A percentile compares a stretch with the other conserved stretches of the same genome.
phyloP scores from a whole-genome alignment of 768 basidiomycete species.

The Symmetrospora coprosmae region DNA sequence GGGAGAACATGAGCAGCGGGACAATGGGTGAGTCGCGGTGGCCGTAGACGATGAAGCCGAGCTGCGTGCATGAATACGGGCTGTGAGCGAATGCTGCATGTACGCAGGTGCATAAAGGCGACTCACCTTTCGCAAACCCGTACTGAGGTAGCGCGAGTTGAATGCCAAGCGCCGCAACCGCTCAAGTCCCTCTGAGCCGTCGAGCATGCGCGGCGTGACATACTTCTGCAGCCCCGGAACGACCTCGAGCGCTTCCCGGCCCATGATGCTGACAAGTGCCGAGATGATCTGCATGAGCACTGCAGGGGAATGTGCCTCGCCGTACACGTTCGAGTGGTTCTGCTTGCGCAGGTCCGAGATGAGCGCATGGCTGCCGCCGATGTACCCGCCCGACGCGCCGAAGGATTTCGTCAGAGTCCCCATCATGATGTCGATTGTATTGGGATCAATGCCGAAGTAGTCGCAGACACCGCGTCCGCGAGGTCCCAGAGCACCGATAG shows the following conservation, averaged over 20 bases:
- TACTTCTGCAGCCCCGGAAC: constrained; percentile 33
- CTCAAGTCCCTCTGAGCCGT: constrained; percentile 67
- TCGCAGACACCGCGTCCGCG: constrained; percentile 88
- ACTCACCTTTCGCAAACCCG: constrained; percentile 52
- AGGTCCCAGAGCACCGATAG: constrained; percentile 86
- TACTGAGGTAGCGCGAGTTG: constrained; percentile 82
- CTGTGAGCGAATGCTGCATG: neutral
- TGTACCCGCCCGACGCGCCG: constrained; percentile 86
- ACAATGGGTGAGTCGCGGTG: constrained; percentile 83
- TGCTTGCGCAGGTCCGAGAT: constrained; percentile 62
- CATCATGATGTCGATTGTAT: constrained; percentile 81
- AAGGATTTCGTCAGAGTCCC: constrained; percentile 89
- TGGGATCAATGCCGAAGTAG: constrained; percentile 75
- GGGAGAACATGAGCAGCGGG: constrained; percentile 78
- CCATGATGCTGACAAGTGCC: constrained; percentile 91
- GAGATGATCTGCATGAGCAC: constrained; percentile 81
- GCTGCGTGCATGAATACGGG: constrained; percentile 29
- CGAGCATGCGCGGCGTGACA: constrained; percentile 56
- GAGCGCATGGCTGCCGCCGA: constrained; percentile 65
- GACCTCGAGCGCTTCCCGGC: constrained; percentile 32
- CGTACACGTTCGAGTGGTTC: constrained; percentile 69
- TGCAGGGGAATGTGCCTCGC: constrained; percentile 78
- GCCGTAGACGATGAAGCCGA: constrained; percentile 95
- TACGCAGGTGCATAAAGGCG: neutral
- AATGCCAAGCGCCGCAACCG: constrained; percentile 81